Percentiles rank a stretch among this genome's conserved stretches.
These are phyloP conservation scores for Raddia distichophylla DNA, from an alignment of 176 grass and related monocot species.

Conservation along the genomic window DNA sequence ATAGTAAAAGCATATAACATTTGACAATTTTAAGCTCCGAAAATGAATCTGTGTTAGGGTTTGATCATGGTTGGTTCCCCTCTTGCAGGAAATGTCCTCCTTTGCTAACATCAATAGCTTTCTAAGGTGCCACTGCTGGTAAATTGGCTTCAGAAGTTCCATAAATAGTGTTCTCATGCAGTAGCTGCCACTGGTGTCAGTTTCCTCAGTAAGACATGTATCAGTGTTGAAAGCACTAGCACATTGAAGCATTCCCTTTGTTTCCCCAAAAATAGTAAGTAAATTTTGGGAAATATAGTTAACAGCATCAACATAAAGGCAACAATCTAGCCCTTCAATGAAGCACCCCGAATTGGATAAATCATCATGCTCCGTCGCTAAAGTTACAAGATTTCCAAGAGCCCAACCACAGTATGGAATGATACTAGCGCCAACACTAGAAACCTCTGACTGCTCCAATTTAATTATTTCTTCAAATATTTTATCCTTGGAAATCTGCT, in stretches of 20 bases:
- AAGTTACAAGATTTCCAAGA: slow-evolving; percentile 84
- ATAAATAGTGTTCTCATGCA: slow-evolving; percentile 54
- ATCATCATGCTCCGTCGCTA: slow-evolving; percentile 66
- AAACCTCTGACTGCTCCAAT: slow-evolving; percentile 63
- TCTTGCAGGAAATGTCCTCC: slow-evolving; percentile 35
- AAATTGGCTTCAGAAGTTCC: slow-evolving; percentile 89
- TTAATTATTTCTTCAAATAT: slow-evolving; percentile 84
- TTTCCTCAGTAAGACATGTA: slow-evolving; percentile 38
- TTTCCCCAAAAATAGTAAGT: slow-evolving; percentile 66
- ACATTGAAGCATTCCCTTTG: slow-evolving; percentile 36
- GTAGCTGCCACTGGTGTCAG: slow-evolving; percentile 38
- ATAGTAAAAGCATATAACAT: slow-evolving; percentile 87
- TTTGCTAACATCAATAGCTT: slow-evolving; percentile 74
- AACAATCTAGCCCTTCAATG: slow-evolving; percentile 67
- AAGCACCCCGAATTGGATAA: slow-evolving; percentile 64
- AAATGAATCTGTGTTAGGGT: slow-evolving; percentile 19
- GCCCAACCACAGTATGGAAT: slow-evolving; percentile 86
- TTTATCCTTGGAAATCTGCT: slow-evolving; percentile 75
- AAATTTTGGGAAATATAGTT: slow-evolving; percentile 77
- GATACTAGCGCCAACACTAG: slow-evolving; percentile 26
- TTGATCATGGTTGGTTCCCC: slow-evolving; percentile 25
- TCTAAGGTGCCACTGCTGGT: slow-evolving; percentile 96
- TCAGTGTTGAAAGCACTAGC: slow-evolving; percentile 18
- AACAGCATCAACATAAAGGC: slow-evolving; percentile 70
- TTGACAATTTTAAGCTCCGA: slow-evolving; percentile 49